A percentile compares a stretch with the other conserved stretches of the same genome.
phyloP scores from a whole-genome alignment of 305 asterid species.

The Fraxinus xanthoxyloides region DNA sequence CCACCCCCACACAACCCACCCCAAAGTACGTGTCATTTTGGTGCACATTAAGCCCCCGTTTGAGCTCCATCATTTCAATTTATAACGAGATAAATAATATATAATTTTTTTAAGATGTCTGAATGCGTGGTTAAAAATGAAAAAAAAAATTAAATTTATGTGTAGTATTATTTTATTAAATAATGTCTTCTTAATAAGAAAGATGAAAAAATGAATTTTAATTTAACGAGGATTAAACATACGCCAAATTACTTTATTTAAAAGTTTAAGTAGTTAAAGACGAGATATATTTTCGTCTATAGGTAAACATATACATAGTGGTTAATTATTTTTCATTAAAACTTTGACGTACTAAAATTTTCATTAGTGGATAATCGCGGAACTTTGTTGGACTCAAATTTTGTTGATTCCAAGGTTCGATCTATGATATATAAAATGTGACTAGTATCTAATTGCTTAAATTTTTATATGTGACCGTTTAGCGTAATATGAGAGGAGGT shows the following conservation, averaged over 20 bases:
- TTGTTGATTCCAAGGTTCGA: not conserved
- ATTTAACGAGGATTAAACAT: too few species aligned
- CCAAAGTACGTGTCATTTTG: not conserved
- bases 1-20: not conserved
- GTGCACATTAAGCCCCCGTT: not conserved
- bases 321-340: not conserved
- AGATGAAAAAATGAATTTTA: too few species aligned
- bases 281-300: not conserved
- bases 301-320: not conserved
- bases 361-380: not conserved
- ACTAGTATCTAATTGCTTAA: not conserved
- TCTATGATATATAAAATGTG: not conserved
- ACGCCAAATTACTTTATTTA: not conserved
- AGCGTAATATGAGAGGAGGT: not conserved
- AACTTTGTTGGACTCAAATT: not conserved
- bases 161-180: too few species aligned
- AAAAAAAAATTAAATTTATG: not conserved
- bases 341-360: not conserved
- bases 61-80: not conserved
- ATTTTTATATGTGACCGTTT: not conserved
- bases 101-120: too few species aligned
- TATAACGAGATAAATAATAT: not conserved
- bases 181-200: not conserved
- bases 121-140: not conserved
- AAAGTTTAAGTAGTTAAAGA: not conserved